These are phyloP conservation scores for Combretum micranthum DNA, from an alignment of 345 rosid genomes.

Conservation along the genomic window DNA sequence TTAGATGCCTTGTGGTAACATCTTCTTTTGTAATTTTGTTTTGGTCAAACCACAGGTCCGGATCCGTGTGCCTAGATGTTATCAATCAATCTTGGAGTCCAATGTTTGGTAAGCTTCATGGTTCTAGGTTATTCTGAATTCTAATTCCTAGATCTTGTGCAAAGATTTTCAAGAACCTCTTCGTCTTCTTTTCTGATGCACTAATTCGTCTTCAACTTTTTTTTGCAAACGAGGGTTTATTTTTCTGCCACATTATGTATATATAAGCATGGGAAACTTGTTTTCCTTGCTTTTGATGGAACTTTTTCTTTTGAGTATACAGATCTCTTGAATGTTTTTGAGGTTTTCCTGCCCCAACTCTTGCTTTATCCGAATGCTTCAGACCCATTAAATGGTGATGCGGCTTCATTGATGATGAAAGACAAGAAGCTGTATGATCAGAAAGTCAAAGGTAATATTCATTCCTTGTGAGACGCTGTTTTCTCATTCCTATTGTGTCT, in stretches of 20 bases:
- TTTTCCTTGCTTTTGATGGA: neutral
- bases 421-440: slow-evolving; percentile 53
- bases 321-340: slow-evolving; percentile 70
- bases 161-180: too few relatives aligned
- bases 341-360: slow-evolving; percentile 65
- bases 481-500: neutral
- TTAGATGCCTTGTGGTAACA: neutral
- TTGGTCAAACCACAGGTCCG: slow-evolving; percentile 36
- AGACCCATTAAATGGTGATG: slow-evolving; percentile 66
- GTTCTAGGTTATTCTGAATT: too few relatives aligned
- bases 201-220: too few relatives aligned
- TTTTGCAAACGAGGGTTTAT: too few relatives aligned
- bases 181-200: too few relatives aligned
- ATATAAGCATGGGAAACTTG: too few relatives aligned
- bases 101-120: slow-evolving; percentile 49
- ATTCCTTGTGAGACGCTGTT: neutral
- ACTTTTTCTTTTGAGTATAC: slow-evolving; percentile 17
- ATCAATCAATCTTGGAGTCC: slow-evolving; percentile 84
- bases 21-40: slow-evolving; percentile 3
- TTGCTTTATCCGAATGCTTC: slow-evolving; percentile 68
- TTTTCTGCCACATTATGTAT: too few relatives aligned
- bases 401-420: slow-evolving; percentile 69
- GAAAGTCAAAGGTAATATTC: slow-evolving; percentile 54
- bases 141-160: too few relatives aligned
- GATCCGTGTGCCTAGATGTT: slow-evolving; percentile 69